These are phyloP conservation scores for Pythium guiyangense DNA, from an alignment of 352 stramenopile genomes.

Conservation along the genomic window DNA sequence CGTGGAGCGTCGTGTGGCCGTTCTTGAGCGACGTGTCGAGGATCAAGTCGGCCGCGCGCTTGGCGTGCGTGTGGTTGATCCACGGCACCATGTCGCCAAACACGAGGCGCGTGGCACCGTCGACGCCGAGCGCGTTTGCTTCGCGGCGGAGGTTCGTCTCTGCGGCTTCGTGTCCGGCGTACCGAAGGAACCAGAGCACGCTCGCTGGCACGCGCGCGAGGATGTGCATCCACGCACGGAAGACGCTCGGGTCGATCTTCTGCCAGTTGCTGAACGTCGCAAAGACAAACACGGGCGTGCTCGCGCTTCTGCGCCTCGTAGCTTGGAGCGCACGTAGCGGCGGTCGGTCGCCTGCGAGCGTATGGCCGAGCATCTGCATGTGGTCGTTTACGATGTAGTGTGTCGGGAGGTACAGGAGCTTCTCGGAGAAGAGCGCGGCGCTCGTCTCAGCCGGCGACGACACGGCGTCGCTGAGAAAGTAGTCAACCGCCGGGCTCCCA, in stretches of 20 bases:
- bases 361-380: slow-evolving; percentile 67
- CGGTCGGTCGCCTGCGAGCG: slow-evolving; percentile 22
- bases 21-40: slow-evolving; percentile 86
- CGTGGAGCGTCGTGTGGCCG: slow-evolving; percentile 76
- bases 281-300: slow-evolving; percentile 46
- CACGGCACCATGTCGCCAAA: slow-evolving; percentile 57
- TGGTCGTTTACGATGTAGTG: slow-evolving; percentile 86
- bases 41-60: slow-evolving; percentile 64
- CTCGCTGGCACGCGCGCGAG: slow-evolving; percentile 54
- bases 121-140: slow-evolving; percentile 44
- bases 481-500: slow-evolving; percentile 55
- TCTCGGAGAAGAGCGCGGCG: slow-evolving; percentile 53
- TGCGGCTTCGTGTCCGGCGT: slow-evolving; percentile 44
- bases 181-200: slow-evolving; percentile 76
- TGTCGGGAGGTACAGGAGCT: slow-evolving; percentile 60
- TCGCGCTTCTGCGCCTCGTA: neutral
- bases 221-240: slow-evolving; percentile 78
- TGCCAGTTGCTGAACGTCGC: slow-evolving; percentile 87
- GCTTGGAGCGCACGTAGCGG: slow-evolving; percentile 13
- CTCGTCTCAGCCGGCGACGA: slow-evolving; percentile 39
- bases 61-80: slow-evolving; percentile 75
- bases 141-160: slow-evolving; percentile 43
- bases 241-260: slow-evolving; percentile 80
- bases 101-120: slow-evolving; percentile 43
- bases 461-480: slow-evolving; percentile 56